Conservation (phyloP, 495 filamentous ascomycete species). For the Tetracladium marchalianum region DNA sequence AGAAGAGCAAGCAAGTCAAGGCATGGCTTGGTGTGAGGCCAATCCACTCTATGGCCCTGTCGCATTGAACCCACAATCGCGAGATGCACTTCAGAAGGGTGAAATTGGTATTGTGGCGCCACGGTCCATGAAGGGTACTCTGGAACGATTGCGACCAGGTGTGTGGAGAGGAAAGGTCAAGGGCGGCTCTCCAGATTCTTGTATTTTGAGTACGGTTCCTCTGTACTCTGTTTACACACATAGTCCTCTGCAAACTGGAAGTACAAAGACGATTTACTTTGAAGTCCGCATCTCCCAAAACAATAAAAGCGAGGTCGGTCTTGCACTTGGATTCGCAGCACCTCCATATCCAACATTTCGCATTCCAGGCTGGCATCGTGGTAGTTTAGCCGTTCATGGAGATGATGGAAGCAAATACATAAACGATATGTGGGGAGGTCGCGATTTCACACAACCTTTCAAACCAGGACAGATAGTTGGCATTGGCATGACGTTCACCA, state of each 20-base stretch:
- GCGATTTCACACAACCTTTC: constrained; percentile 51
- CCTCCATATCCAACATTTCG: constrained; percentile 82
- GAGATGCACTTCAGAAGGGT: constrained; percentile 19
- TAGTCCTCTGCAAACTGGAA: constrained; percentile 50
- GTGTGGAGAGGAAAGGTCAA: constrained; percentile 31
- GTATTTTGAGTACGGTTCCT: constrained; percentile 59
- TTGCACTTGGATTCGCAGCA: constrained; percentile 71
- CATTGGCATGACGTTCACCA: constrained; percentile 58
- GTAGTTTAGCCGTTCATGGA: constrained; percentile 74
- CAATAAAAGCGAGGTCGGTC: constrained; percentile 41
- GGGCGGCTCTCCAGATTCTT: constrained; percentile 32
- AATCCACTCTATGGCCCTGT: constrained; percentile 55
- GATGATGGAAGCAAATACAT: constrained; percentile 85
- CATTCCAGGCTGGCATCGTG: constrained; percentile 86
- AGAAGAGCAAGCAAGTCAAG: constrained; percentile 55
- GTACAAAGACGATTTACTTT: constrained; percentile 61
- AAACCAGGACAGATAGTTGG: constrained; percentile 35
- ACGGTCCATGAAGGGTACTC: constrained; percentile 15
- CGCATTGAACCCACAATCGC: constrained; percentile 29
- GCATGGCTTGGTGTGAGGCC: constrained; percentile 55
- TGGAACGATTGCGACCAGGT: constrained; percentile 27
- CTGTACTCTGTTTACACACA: constrained; percentile 62
- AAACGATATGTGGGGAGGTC: constrained; percentile 79
- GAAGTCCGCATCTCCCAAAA: constrained; percentile 50
- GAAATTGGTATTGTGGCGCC: constrained; percentile 18